A percentile compares a stretch with the other conserved stretches of the same genome.
Evolutionary conservation across 495 filamentous ascomycete genomes (phyloP).

Genomic region (Podospora tetraspora): DNA sequence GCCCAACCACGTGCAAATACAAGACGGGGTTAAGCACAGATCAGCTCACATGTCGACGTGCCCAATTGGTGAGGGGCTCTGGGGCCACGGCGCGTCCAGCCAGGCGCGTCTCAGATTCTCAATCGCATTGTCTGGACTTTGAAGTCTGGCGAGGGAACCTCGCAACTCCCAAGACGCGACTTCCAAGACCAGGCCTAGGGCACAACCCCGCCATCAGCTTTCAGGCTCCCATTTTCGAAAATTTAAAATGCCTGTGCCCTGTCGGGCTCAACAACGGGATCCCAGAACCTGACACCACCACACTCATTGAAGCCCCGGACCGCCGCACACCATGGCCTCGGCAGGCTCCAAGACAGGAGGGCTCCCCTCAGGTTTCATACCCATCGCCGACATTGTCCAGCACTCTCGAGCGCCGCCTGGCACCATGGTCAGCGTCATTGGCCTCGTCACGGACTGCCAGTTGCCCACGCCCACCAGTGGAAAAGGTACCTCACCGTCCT

Average conservation of each 20-base stretch:
- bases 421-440: slow-evolving; percentile 42
- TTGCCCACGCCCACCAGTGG: slow-evolving; percentile 37
- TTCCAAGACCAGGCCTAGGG: too few relatives aligned
- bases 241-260: background rate
- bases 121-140: background rate
- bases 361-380: slow-evolving; percentile 30
- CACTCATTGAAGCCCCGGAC: background rate
- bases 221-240: too few relatives aligned
- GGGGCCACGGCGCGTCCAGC: slow-evolving; percentile 6
- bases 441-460: slow-evolving; percentile 46
- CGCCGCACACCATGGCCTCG: background rate
- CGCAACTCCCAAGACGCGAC: background rate
- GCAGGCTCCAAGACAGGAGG: background rate
- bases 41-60: background rate
- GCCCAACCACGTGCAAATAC: background rate
- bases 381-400: slow-evolving; percentile 31
- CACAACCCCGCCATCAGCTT: too few relatives aligned
- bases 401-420: slow-evolving; percentile 17
- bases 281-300: background rate
- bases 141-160: background rate
- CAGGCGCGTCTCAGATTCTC: background rate
- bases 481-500: slow-evolving; percentile 27
- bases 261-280: background rate
- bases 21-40: background rate
- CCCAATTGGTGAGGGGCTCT: background rate